Conservation (phyloP, 73 alveolate species). For the Paramecium pentaurelia region DNA sequence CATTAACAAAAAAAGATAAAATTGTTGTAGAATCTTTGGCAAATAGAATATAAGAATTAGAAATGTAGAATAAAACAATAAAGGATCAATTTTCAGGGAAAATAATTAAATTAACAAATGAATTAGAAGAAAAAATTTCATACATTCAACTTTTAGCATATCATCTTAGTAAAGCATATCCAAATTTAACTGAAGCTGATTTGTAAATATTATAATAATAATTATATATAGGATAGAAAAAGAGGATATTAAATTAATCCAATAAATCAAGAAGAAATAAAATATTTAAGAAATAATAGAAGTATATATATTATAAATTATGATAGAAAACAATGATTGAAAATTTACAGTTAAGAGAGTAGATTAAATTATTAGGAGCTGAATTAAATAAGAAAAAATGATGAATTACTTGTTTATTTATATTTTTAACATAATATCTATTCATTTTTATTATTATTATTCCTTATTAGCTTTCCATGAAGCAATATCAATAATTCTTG, state of each 20-base stretch:
- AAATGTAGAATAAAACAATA: not conserved
- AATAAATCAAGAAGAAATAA: not conserved
- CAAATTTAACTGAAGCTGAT: not conserved
- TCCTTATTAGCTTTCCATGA: not conserved
- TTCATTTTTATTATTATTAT: not conserved
- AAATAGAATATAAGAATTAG: not conserved
- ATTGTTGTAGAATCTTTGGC: not conserved
- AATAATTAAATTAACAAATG: not conserved
- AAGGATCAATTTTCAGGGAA: not conserved
- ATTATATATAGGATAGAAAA: not conserved
- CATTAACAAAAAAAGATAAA: not conserved
- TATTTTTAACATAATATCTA: not conserved
- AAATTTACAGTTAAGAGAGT: not conserved
- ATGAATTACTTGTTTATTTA: not conserved
- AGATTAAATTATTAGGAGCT: not conserved
- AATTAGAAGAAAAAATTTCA: not conserved
- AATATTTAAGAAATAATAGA: not conserved
- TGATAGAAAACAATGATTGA: not conserved
- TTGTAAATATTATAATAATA: not conserved
- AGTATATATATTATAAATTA: not conserved
- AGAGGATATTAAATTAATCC: not conserved
- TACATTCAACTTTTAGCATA: not conserved
- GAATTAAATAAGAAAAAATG: not conserved
- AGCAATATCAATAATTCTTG: constrained; percentile 36
- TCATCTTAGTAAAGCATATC: not conserved